These are phyloP conservation scores for Termitomyces sp. DNA, from an alignment of 768 basidiomycete genomes.

Conservation along the genomic window DNA sequence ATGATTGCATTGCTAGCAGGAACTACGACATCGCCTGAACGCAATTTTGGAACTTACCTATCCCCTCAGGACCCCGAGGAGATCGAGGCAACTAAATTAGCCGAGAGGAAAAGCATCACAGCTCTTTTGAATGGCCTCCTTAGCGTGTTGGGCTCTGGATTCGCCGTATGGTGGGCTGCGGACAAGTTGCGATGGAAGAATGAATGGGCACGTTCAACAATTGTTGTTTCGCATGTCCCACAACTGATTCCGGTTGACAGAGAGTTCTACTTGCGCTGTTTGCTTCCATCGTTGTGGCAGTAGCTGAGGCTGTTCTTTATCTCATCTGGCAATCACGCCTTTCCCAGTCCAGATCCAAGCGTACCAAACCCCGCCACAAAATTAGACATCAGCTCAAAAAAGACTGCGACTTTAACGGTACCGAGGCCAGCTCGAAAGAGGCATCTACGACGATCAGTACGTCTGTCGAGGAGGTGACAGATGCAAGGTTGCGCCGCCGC, in stretches of 20 bases:
- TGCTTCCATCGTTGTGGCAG: constrained; percentile 63
- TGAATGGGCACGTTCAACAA: constrained; percentile 64
- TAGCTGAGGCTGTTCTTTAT: constrained; percentile 68
- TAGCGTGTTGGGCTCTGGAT: constrained; percentile 64
- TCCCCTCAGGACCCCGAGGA: constrained; percentile 48
- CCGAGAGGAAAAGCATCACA: constrained; percentile 67
- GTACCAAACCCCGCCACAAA: constrained; percentile 19
- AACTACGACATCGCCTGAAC: constrained; percentile 73
- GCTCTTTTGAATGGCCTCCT: constrained; percentile 70
- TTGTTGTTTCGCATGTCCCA: background rate
- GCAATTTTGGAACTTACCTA: constrained; percentile 56
- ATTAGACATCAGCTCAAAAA: constrained; percentile 33
- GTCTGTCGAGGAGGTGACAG: constrained; percentile 15
- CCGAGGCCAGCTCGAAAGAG: constrained; percentile 5
- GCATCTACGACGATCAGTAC: constrained; percentile 8
- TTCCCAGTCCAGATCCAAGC: constrained; percentile 17
- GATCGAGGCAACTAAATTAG: constrained; percentile 41
- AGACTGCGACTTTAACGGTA: constrained; percentile 25
- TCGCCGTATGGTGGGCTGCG: constrained; percentile 74
- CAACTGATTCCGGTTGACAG: constrained; percentile 27
- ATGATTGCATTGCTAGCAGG: constrained; percentile 81
- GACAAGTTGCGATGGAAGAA: constrained; percentile 59
- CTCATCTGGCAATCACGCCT: constrained; percentile 68
- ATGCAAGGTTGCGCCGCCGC: constrained; percentile 29
- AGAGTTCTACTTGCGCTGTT: constrained; percentile 62